Percentiles rank a stretch among this genome's conserved stretches.
Evolutionary conservation across 768 basidiomycete species (phyloP).

Genomic region (Russula griseocarnosa): DNA sequence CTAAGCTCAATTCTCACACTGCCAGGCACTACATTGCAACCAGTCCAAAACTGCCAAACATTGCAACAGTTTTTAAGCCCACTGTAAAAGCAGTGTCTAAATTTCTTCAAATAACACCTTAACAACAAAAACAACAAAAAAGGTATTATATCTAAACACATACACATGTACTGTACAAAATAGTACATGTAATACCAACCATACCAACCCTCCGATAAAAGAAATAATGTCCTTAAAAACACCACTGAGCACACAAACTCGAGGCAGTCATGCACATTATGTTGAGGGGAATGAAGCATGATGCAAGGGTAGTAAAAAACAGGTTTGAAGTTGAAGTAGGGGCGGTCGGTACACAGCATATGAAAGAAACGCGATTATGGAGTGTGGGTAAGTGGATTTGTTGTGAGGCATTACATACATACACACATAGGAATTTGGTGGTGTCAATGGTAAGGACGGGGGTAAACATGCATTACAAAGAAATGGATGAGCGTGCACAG

Average conservation of each 20-base stretch:
- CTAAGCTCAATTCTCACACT: too few species aligned
- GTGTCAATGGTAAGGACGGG: background rate
- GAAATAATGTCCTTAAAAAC: too few species aligned
- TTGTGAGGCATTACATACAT: background rate
- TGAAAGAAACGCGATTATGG: background rate
- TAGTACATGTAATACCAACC: too few species aligned
- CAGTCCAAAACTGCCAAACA: too few species aligned
- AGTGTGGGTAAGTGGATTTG: background rate
- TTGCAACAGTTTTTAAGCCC: too few species aligned
- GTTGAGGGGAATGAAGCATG: background rate
- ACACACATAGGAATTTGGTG: background rate
- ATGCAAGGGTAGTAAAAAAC: constrained; percentile 6
- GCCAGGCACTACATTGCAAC: too few species aligned
- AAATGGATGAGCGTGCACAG: background rate
- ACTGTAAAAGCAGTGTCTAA: too few species aligned
- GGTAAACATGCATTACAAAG: background rate
- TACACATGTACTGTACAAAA: too few species aligned
- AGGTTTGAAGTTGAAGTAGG: background rate
- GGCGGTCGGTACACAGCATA: background rate
- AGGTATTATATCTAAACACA: too few species aligned
- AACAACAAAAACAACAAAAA: too few species aligned
- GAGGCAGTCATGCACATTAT: background rate
- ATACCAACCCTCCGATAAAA: too few species aligned
- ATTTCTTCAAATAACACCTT: too few species aligned
- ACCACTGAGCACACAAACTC: background rate